These are phyloP conservation scores for Jaltomata sinuosa DNA, from an alignment of 257 asterid species.

Conservation along the genomic window DNA sequence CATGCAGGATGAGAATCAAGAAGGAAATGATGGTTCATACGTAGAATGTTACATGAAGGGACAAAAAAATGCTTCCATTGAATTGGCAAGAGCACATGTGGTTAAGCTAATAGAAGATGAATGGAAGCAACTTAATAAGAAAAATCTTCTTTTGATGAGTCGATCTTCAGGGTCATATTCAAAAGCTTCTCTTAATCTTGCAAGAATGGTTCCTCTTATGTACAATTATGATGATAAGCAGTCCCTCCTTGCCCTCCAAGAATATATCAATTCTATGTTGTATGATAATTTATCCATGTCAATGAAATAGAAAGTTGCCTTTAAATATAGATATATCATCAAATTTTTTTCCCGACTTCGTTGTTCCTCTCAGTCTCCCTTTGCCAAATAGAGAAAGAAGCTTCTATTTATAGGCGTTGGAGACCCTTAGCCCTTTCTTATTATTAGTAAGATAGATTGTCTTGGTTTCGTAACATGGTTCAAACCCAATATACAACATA, in stretches of 20 bases:
- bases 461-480: too few relatives aligned
- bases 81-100: conserved; percentile 20
- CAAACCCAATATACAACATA: too few relatives aligned
- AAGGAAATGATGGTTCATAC: conserved; percentile 39
- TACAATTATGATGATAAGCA: conserved; percentile 14
- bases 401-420: too few relatives aligned
- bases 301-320: not conserved
- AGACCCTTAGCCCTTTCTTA: too few relatives aligned
- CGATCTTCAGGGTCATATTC: conserved; percentile 9
- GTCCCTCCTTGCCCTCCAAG: conserved; percentile 9
- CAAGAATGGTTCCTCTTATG: conserved; percentile 36
- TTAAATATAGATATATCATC: not conserved
- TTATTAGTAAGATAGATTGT: too few relatives aligned
- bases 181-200: conserved; percentile 24
- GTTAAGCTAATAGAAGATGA: conserved; percentile 14
- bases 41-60: conserved; percentile 33
- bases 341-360: too few relatives aligned
- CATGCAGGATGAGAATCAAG: conserved; percentile 36
- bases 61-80: not conserved
- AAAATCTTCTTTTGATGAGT: conserved; percentile 9
- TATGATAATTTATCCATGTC: not conserved
- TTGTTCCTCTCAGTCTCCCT: too few relatives aligned
- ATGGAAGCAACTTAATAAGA: conserved; percentile 36
- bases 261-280: conserved; percentile 7
- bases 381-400: too few relatives aligned